Evolutionary conservation across 768 basidiomycete genomes (phyloP), one percentile per base, ranked within the genome.

Genomic region (Xerocomellus chrysenteron): DNA sequence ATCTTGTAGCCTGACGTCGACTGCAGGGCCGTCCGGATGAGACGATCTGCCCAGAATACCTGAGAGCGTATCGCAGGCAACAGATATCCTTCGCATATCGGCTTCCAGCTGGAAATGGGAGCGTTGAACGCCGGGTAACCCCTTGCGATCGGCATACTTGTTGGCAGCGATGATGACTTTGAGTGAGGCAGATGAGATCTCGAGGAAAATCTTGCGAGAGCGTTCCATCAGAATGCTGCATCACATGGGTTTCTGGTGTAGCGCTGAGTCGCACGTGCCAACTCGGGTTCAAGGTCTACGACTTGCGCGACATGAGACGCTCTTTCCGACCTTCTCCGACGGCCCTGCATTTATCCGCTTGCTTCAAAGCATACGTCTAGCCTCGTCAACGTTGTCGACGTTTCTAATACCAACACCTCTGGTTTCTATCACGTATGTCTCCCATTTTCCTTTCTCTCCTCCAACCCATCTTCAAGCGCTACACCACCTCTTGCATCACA

Each of bases 351-450:
- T 26, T 26, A 26, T 26, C 26, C 3, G 5, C 26, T 5, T 26
- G 26, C 26, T 26, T 26, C 26, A 26, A 26, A 26, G 26, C 26
- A 26, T 26, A 26, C 26, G 26, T 26, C 26, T 5, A 26, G 26
- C 26, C 26, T n/a, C 51, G 84, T 85, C 47, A 93, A 94, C 65
- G 80, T 92, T 33, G 85, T 94, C 45, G 94, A 98, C 67, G 82
- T 87, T 35, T 80, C 84, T 17, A 86, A 90, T 66, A 77, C 78
- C n/a, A 79, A 81, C 46, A 76, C 80, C 2, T 83, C 78, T 44
- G 90, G 88, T 64, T 94, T 93, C 61, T 86, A 26, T 5, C 26
- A 26, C 26, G 26, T 26, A 26, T 26, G 26, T n/a, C n/a, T n/a
- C n/a, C n/a, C n/a, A n/a, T n/a, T n/a, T n/a, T n/a, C n/a, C n/a